Evolutionary conservation across 139 green algal genomes (phyloP).

Genomic region (Eudorina sp.): DNA sequence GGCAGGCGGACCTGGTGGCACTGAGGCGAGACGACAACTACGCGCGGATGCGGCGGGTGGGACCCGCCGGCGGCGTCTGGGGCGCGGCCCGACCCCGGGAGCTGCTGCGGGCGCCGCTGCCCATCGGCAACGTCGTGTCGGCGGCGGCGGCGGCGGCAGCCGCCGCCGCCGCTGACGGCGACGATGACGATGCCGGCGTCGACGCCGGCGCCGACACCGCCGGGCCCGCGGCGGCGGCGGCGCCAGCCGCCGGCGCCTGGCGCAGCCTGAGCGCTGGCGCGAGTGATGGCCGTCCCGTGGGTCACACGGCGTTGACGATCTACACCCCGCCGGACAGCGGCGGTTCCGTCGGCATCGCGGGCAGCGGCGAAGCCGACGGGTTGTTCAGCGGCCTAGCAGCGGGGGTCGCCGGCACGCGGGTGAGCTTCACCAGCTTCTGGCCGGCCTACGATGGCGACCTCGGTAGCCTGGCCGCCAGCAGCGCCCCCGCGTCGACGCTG

Average conservation of each 20-base stretch:
- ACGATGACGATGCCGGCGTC: neutral
- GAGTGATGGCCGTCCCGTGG: neutral
- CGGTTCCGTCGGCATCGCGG: too few relatives aligned
- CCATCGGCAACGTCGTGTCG: conserved; percentile 40
- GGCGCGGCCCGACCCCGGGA: conserved; percentile 14
- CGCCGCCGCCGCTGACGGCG: neutral
- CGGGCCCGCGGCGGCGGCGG: too few relatives aligned
- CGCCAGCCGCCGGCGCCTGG: neutral
- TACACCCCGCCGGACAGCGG: neutral
- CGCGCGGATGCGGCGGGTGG: conserved; percentile 37
- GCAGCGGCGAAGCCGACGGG: neutral
- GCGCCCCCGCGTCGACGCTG: neutral
- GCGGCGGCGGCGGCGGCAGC: neutral
- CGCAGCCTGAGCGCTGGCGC: conserved; percentile 1
- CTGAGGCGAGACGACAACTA: conserved; percentile 39
- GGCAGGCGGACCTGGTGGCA: conserved; percentile 42
- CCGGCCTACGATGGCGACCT: conserved; percentile 20
- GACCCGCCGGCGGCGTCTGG: conserved; percentile 49
- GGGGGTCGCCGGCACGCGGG: neutral
- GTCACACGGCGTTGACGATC: neutral
- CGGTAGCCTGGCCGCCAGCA: conserved; percentile 10
- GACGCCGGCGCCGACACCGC: neutral
- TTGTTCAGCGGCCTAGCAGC: neutral
- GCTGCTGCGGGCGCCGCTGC: conserved; percentile 49
- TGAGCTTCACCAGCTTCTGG: conserved; percentile 21